These are phyloP conservation scores for Dactylellina drechsleri DNA, from an alignment of 2,329 filamentous ascomycete genomes.

Conservation along the genomic window DNA sequence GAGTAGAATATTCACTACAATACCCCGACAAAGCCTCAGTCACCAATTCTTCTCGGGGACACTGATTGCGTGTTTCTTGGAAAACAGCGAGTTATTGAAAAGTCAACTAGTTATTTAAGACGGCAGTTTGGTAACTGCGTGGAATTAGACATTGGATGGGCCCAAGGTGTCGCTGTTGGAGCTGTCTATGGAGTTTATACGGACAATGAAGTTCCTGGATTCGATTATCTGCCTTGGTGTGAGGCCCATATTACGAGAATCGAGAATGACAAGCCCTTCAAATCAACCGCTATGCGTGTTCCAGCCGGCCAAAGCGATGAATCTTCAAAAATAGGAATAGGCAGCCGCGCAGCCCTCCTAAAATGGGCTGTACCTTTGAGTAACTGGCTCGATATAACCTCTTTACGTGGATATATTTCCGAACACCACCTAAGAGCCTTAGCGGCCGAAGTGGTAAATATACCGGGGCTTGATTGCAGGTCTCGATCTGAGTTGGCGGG, in stretches of 20 bases:
- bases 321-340: too few relatives aligned
- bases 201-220: background rate
- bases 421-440: too few relatives aligned
- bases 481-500: too few relatives aligned
- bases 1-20: background rate
- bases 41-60: slow-evolving; percentile 37
- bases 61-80: slow-evolving; percentile 34
- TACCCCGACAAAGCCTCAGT: background rate
- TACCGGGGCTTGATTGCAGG: too few relatives aligned
- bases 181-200: slow-evolving; percentile 28
- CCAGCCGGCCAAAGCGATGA: too few relatives aligned
- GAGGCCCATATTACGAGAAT: background rate
- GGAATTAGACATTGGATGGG: slow-evolving; percentile 40
- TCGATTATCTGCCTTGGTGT: background rate
- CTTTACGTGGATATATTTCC: too few relatives aligned
- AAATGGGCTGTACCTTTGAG: too few relatives aligned
- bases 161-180: slow-evolving; percentile 20
- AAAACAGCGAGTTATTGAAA: slow-evolving; percentile 29
- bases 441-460: too few relatives aligned
- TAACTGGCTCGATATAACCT: too few relatives aligned
- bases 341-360: too few relatives aligned
- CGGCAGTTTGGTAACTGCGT: background rate
- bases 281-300: background rate
- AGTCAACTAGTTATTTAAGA: slow-evolving; percentile 6
- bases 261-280: background rate